Percentiles rank a stretch among this genome's conserved stretches.
These are phyloP conservation scores for Exophiala oligosperma DNA, from an alignment of 2,329 filamentous ascomycete genomes.

Conservation along the genomic window DNA sequence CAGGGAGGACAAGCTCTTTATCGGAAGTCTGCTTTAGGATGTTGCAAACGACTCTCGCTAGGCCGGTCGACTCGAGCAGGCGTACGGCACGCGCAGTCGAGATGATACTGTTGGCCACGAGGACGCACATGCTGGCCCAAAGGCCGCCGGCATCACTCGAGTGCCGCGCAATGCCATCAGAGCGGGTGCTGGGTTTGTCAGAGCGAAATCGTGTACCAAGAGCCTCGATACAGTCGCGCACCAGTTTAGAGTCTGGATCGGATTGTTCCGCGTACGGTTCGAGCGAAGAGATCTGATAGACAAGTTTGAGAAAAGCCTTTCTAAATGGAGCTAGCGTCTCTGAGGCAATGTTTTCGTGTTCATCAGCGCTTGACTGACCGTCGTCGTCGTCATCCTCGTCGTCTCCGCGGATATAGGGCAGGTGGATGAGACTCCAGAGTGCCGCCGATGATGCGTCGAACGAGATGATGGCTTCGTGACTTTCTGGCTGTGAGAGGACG, in stretches of 20 bases:
- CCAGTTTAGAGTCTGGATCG: slow-evolving; percentile 2
- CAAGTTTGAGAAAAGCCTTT: slow-evolving; percentile 22
- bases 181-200: background rate
- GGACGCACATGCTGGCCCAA: slow-evolving; percentile 16
- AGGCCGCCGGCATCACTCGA: background rate
- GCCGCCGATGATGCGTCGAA: background rate
- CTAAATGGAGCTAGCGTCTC: slow-evolving; percentile 9
- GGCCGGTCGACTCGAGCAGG: background rate
- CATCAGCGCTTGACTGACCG: slow-evolving; percentile 7
- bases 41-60: background rate
- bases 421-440: slow-evolving; percentile 17
- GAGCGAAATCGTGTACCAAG: background rate
- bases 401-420: slow-evolving; percentile 5
- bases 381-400: slow-evolving; percentile 3
- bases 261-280: slow-evolving; percentile 14
- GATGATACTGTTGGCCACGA: slow-evolving; percentile 20
- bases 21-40: slow-evolving; percentile 5
- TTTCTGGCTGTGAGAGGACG: slow-evolving; percentile 16
- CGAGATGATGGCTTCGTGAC: slow-evolving; percentile 7
- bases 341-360: background rate
- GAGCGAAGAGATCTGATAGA: slow-evolving; percentile 23
- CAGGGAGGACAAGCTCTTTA: slow-evolving; percentile 19
- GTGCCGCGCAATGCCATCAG: background rate
- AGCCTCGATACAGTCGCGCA: slow-evolving; percentile 7
- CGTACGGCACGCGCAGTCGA: slow-evolving; percentile 14